These are phyloP conservation scores for Triangularia verruculosa DNA, from an alignment of 2,329 filamentous ascomycete genomes.

Conservation along the genomic window DNA sequence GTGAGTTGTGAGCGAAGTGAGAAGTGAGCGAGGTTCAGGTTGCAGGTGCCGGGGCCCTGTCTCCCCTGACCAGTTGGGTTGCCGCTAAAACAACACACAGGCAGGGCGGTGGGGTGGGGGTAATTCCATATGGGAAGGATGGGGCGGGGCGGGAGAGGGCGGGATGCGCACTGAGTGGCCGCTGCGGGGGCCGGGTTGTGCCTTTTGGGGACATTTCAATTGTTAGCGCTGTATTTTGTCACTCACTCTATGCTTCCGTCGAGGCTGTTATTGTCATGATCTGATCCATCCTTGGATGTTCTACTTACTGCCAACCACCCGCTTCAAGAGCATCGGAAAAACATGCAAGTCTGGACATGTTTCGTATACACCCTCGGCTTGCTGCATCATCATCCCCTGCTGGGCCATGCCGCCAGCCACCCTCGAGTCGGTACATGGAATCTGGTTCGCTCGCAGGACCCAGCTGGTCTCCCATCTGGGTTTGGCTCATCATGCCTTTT, in stretches of 20 bases:
- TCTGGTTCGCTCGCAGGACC: background rate
- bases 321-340: background rate
- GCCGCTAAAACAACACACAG: conserved; percentile 3
- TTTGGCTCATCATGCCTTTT: background rate
- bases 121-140: background rate
- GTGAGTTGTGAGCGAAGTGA: background rate
- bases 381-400: background rate
- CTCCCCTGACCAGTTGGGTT: background rate
- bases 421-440: background rate
- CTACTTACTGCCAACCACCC: background rate
- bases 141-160: background rate
- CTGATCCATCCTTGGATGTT: background rate
- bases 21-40: background rate
- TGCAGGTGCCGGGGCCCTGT: background rate
- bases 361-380: background rate
- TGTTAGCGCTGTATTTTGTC: background rate
- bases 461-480: background rate
- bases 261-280: no score
- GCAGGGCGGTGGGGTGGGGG: conserved; percentile 1
- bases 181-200: background rate
- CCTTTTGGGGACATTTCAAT: background rate
- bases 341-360: background rate
- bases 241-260: background rate
- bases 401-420: background rate
- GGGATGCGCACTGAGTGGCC: conserved; percentile 8